phyloP scores from a whole-genome alignment of 2,329 filamentous ascomycete genomes.

The Chaetomiaceae sp. region DNA sequence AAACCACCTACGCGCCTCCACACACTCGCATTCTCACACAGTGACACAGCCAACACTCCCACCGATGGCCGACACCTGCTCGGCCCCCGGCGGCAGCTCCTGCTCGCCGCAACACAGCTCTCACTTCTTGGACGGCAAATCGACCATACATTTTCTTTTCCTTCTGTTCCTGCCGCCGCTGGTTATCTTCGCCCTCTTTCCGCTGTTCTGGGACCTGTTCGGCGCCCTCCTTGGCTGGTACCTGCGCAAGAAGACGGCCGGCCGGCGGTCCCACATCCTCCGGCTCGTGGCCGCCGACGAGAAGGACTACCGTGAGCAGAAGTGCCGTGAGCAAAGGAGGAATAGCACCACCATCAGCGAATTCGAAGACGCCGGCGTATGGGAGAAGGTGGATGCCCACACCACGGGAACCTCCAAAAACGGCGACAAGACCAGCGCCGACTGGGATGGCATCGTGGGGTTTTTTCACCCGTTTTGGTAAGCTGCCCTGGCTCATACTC shows the following conservation, averaged over 20 bases:
- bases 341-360: slow-evolving; percentile 24
- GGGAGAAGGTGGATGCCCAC: slow-evolving; percentile 62
- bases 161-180: slow-evolving; percentile 6
- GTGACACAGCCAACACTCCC: no score
- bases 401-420: slow-evolving; percentile 33
- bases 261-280: slow-evolving; percentile 55
- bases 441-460: slow-evolving; percentile 82
- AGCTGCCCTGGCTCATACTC: slow-evolving; percentile 25
- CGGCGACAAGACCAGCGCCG: slow-evolving; percentile 42
- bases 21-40: neutral
- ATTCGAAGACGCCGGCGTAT: slow-evolving; percentile 54
- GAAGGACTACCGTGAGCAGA: slow-evolving; percentile 33
- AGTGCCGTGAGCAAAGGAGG: slow-evolving; percentile 33
- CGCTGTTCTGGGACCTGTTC: slow-evolving; percentile 34
- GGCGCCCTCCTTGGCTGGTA: slow-evolving; percentile 53
- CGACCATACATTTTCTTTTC: no score
- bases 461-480: slow-evolving; percentile 99
- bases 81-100: neutral
- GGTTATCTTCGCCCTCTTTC: slow-evolving; percentile 24
- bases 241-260: slow-evolving; percentile 58
- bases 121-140: slow-evolving; percentile 10
- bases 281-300: slow-evolving; percentile 46
- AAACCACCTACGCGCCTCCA: no score
- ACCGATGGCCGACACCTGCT: slow-evolving; percentile 6
- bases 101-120: neutral